These are phyloP conservation scores for Wickerhamiella australiensis DNA, from an alignment of 805 yeast species.

Conservation along the genomic window DNA sequence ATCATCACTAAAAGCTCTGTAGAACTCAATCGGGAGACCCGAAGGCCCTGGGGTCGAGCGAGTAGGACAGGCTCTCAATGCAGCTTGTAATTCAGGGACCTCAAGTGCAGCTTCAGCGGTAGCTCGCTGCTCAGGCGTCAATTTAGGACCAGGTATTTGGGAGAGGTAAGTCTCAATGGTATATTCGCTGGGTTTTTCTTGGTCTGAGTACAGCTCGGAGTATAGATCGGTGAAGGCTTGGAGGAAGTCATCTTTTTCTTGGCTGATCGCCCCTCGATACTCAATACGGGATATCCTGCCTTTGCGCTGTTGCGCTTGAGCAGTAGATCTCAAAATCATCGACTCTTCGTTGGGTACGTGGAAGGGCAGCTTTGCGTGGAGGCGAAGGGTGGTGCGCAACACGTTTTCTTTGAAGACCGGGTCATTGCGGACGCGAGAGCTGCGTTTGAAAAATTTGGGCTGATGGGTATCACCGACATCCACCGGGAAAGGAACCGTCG, in stretches of 20 bases:
- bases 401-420: neutral
- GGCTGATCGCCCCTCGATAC: neutral
- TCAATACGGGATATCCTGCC: neutral
- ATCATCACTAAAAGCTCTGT: neutral
- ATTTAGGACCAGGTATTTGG: neutral
- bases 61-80: neutral
- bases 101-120: neutral
- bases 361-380: neutral
- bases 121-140: neutral
- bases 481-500: no score
- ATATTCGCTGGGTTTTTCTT: neutral
- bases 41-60: neutral
- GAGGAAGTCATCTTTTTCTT: neutral
- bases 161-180: neutral
- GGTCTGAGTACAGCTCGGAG: neutral
- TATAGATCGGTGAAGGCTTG: neutral
- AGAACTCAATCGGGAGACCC: slow-evolving; percentile 3
- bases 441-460: no score
- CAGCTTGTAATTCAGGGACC: neutral
- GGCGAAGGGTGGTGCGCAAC: neutral
- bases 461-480: no score
- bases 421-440: neutral
- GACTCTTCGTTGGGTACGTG: neutral
- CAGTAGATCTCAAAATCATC: neutral
- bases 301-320: neutral